Percentiles rank a stretch among this genome's conserved stretches.
These are phyloP conservation scores for Takashimella koratensis DNA, from an alignment of 1,284 basidiomycete species.

Conservation along the genomic window DNA sequence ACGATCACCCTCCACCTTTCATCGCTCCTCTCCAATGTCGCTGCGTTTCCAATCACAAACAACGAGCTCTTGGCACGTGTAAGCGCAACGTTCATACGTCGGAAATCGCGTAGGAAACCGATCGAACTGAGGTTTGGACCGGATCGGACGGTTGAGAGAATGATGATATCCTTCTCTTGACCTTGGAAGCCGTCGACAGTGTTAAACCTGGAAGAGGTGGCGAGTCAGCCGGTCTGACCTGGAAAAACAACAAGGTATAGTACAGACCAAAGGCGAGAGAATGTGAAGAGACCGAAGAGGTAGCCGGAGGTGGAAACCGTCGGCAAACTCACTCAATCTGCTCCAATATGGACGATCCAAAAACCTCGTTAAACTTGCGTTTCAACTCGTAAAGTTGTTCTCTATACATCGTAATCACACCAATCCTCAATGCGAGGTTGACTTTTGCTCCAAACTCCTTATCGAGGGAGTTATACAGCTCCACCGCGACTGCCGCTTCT, in stretches of 20 bases:
- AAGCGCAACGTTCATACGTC: slow-evolving; percentile 96
- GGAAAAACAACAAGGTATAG: no score
- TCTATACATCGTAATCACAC: slow-evolving; percentile 92
- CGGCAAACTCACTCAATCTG: slow-evolving; percentile 60
- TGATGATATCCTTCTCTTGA: slow-evolving; percentile 95
- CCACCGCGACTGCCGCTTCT: slow-evolving; percentile 74
- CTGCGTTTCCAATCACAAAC: slow-evolving; percentile 86
- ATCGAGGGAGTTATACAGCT: slow-evolving; percentile 71
- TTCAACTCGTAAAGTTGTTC: slow-evolving; percentile 81
- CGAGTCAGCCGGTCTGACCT: no score
- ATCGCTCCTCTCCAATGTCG: slow-evolving; percentile 81
- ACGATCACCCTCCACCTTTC: slow-evolving; percentile 74
- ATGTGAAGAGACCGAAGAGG: no score
- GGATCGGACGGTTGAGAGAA: slow-evolving; percentile 87
- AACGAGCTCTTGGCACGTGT: slow-evolving; percentile 92
- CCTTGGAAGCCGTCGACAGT: slow-evolving; percentile 98
- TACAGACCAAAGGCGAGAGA: no score
- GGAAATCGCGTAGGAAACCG: slow-evolving; percentile 79
- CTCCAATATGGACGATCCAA: slow-evolving; percentile 67
- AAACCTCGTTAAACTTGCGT: slow-evolving; percentile 65
- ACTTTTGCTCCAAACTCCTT: slow-evolving; percentile 60
- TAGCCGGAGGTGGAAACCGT: not conserved
- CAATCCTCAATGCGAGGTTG: slow-evolving; percentile 74
- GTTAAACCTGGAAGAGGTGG: slow-evolving; percentile 60
- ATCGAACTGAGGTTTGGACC: slow-evolving; percentile 74